Conservation (phyloP, 176 grass and related monocot genomes). For the Bolboschoenus planiculmis region DNA sequence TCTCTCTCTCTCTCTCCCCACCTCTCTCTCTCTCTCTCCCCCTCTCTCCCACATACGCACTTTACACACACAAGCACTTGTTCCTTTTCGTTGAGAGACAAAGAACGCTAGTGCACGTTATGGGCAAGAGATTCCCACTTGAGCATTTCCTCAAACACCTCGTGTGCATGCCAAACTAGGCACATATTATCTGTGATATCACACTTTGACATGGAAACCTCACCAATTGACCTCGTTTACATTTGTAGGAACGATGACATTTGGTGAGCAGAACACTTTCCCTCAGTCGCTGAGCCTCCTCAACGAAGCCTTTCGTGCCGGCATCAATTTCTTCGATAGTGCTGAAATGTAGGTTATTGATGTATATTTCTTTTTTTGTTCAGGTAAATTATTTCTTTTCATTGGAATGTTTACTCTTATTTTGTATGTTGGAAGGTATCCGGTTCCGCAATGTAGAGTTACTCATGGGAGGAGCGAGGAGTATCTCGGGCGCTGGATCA, state of each 20-base stretch:
- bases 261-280: conserved; percentile 67
- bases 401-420: background rate
- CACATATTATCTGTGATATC: background rate
- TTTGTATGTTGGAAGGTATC: conserved; percentile 40
- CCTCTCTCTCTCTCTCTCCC: background rate
- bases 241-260: conserved; percentile 72
- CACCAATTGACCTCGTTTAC: background rate
- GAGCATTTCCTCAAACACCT: background rate
- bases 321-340: conserved; percentile 81
- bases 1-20: background rate
- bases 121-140: background rate
- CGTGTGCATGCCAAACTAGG: background rate
- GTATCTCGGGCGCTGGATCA: conserved; percentile 62
- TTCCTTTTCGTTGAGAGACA: background rate
- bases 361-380: background rate
- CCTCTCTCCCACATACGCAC: background rate
- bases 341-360: conserved; percentile 57
- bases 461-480: conserved; percentile 79
- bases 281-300: conserved; percentile 63
- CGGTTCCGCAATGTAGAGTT: conserved; percentile 55
- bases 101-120: background rate
- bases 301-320: conserved; percentile 47
- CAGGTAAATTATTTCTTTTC: background rate
- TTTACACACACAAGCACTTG: background rate
- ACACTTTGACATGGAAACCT: background rate